phyloP scores from a whole-genome alignment of 2,329 filamentous ascomycete genomes.

The Didymella pomorum region DNA sequence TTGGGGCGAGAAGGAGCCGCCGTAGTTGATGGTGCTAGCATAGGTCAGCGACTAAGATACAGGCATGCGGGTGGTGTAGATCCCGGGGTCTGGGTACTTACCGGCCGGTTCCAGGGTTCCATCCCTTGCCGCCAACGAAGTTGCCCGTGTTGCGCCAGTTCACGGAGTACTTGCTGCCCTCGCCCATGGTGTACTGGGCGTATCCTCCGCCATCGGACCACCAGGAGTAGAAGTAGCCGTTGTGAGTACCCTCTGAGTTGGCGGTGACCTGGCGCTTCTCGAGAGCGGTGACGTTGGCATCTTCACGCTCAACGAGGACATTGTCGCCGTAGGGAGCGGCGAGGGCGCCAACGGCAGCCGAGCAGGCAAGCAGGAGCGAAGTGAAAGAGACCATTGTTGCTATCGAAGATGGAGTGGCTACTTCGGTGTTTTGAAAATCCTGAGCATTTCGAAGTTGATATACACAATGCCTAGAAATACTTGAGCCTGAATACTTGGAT shows the following conservation, averaged over 20 bases:
- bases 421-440: background rate
- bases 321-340: constrained; percentile 31
- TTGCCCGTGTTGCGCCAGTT: constrained; percentile 36
- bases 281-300: constrained; percentile 30
- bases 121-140: constrained; percentile 42
- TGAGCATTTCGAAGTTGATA: background rate
- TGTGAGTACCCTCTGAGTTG: constrained; percentile 57
- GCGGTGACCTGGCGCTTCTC: constrained; percentile 45
- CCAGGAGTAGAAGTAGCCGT: constrained; percentile 64
- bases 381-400: constrained; percentile 35
- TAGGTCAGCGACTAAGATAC: background rate
- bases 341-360: constrained; percentile 25
- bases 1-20: constrained; percentile 32
- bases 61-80: background rate
- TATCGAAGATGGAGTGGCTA: background rate
- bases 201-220: constrained; percentile 61
- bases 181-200: constrained; percentile 33
- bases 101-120: constrained; percentile 55
- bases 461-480: background rate
- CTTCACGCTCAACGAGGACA: constrained; percentile 27
- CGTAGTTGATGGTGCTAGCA: constrained; percentile 29
- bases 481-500: constrained; percentile 2
- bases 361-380: constrained; percentile 29
- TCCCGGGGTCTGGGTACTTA: constrained; percentile 34
- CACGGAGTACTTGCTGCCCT: constrained; percentile 34